These are phyloP conservation scores for Quercus cerris DNA, from an alignment of 306 rosid genomes.

Conservation along the genomic window DNA sequence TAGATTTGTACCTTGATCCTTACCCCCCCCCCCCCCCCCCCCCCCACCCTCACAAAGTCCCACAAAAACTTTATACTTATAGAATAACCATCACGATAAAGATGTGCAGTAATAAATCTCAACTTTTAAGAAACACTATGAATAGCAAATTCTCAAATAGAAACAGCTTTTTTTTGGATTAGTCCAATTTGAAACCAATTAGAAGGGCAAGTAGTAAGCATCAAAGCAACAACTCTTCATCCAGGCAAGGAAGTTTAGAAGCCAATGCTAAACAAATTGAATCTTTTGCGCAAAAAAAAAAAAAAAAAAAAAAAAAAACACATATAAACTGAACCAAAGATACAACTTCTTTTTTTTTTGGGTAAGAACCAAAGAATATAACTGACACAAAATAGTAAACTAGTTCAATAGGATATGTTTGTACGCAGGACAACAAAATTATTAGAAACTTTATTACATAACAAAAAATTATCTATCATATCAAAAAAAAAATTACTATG, in stretches of 20 bases:
- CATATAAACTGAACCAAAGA: slow-evolving; percentile 4
- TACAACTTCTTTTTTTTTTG: not conserved
- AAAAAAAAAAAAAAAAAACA: not conserved
- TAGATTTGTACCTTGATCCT: no score
- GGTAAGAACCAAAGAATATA: slow-evolving; percentile 9
- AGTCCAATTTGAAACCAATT: not conserved
- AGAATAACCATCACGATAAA: no score
- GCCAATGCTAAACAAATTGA: not conserved
- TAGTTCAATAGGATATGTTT: not conserved
- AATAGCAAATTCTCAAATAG: not conserved
- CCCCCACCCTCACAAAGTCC: no score
- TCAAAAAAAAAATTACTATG: not conserved
- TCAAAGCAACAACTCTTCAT: not conserved
- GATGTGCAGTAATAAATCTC: accelerated
- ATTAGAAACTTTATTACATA: not conserved
- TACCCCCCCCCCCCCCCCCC: no score
- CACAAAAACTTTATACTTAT: no score
- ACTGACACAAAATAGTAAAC: slow-evolving; percentile 1
- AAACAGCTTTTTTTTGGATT: not conserved
- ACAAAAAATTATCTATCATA: not conserved
- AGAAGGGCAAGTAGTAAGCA: not conserved
- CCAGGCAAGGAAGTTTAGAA: not conserved
- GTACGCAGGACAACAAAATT: not conserved
- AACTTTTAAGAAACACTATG: not conserved
- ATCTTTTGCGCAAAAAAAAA: not conserved